Conservation (phyloP, 1,139 yeast species). For the Geotrichum phurueaensis region DNA sequence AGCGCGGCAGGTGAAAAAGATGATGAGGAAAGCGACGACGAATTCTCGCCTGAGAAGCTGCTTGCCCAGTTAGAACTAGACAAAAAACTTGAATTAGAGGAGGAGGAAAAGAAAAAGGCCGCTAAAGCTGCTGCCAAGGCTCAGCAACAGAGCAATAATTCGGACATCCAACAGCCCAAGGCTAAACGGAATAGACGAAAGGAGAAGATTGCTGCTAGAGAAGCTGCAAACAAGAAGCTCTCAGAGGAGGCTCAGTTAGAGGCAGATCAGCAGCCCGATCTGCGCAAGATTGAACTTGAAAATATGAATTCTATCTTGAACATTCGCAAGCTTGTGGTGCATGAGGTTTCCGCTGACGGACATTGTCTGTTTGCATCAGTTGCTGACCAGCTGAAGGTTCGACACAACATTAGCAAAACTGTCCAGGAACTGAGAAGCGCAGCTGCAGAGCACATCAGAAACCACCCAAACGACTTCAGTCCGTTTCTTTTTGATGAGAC, state of each 20-base stretch:
- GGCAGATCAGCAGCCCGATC: slow-evolving; percentile 60
- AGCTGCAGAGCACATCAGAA: slow-evolving; percentile 63
- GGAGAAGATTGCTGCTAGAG: slow-evolving; percentile 70
- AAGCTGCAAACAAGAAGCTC: slow-evolving; percentile 59
- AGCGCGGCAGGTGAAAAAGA: slow-evolving; percentile 21
- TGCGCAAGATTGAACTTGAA: slow-evolving; percentile 63
- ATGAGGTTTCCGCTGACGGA: slow-evolving; percentile 77
- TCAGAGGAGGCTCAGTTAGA: slow-evolving; percentile 67
- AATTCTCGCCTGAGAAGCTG: slow-evolving; percentile 58
- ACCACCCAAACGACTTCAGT: slow-evolving; percentile 59
- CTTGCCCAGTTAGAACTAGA: slow-evolving; percentile 49
- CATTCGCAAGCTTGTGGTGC: slow-evolving; percentile 45
- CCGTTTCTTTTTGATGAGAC: slow-evolving; percentile 81
- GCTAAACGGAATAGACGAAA: slow-evolving; percentile 70
- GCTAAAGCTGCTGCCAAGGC: not conserved
- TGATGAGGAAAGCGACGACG: slow-evolving; percentile 38
- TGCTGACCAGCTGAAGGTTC: slow-evolving; percentile 59
- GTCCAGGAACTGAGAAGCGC: slow-evolving; percentile 53
- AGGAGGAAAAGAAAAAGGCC: slow-evolving; percentile 13
- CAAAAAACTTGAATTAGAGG: slow-evolving; percentile 22
- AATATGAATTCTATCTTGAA: slow-evolving; percentile 51
- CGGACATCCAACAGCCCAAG: slow-evolving; percentile 10
- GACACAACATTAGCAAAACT: slow-evolving; percentile 43
- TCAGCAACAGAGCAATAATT: not conserved
- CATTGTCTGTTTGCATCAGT: slow-evolving; percentile 88